These are phyloP conservation scores for Tilletia horrida DNA, from an alignment of 1,284 basidiomycete genomes.

Conservation along the genomic window DNA sequence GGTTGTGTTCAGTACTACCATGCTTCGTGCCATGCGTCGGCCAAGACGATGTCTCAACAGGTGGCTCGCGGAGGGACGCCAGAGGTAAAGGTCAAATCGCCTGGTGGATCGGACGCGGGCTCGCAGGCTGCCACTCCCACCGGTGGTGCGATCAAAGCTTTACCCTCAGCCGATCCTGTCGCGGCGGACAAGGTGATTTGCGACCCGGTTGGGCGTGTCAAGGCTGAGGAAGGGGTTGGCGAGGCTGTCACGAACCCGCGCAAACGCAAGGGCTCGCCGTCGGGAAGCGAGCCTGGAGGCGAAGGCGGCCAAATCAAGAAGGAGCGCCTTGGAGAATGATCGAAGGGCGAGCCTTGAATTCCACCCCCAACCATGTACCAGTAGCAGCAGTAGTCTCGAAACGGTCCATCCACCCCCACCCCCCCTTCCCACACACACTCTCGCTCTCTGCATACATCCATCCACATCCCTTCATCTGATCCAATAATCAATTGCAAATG, in stretches of 20 bases:
- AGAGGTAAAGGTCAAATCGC: background rate
- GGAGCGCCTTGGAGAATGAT: background rate
- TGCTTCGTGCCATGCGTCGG: slow-evolving; percentile 51
- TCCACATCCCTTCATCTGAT: too few species aligned
- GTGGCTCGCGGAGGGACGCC: background rate
- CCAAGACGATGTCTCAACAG: slow-evolving; percentile 39
- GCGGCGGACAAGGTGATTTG: background rate
- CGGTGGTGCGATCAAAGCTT: background rate
- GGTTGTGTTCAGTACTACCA: slow-evolving; percentile 39
- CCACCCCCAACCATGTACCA: too few species aligned
- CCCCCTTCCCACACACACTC: too few species aligned
- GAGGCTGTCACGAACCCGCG: background rate
- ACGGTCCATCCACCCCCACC: too few species aligned
- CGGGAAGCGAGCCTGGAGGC: background rate
- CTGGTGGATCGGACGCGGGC: background rate
- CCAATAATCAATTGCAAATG: too few species aligned
- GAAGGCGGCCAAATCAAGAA: background rate
- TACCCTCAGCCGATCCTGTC: background rate
- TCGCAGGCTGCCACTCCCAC: slow-evolving; percentile 7
- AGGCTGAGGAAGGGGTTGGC: slow-evolving; percentile 16
- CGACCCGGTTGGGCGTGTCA: slow-evolving; percentile 11
- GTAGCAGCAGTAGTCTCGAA: too few species aligned
- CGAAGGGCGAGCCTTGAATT: too few species aligned
- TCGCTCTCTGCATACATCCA: too few species aligned
- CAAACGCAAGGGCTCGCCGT: slow-evolving; percentile 9